These are phyloP conservation scores for Euryodendron excelsum DNA, from an alignment of 148 eudicot genomes.

Conservation along the genomic window DNA sequence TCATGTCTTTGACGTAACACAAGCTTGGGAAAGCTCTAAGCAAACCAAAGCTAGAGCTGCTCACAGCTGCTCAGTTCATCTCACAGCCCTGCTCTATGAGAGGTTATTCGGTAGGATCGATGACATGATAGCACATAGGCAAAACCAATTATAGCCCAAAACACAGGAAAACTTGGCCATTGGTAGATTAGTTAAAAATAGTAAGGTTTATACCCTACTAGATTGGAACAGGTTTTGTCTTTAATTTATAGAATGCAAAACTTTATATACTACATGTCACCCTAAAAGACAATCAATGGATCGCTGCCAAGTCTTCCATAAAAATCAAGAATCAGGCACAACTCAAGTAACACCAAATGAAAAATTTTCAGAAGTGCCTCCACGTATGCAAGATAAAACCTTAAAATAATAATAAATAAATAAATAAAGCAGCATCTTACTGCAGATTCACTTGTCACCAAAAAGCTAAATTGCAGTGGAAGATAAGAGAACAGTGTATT, in stretches of 20 bases:
- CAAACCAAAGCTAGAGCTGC: not conserved
- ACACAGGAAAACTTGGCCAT: not conserved
- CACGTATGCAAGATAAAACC: conserved; percentile 31
- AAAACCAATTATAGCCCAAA: not conserved
- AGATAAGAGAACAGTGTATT: conserved; percentile 9
- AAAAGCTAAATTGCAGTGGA: not conserved
- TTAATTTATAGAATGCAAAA: not conserved
- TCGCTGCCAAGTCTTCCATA: not conserved
- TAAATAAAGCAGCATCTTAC: conserved; percentile 18
- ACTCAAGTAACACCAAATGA: too few relatives aligned
- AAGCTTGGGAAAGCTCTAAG: too few relatives aligned
- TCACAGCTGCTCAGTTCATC: not conserved
- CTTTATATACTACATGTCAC: not conserved
- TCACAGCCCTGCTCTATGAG: not conserved
- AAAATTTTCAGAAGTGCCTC: conserved; percentile 30
- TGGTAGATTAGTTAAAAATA: not conserved
- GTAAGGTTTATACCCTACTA: too few relatives aligned
- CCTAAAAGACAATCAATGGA: not conserved
- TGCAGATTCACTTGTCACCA: not conserved
- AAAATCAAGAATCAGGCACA: not conserved
- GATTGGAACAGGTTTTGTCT: not conserved
- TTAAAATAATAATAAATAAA: too few relatives aligned
- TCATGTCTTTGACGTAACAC: too few relatives aligned
- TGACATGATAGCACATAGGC: not conserved
- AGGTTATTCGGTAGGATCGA: too few relatives aligned